Evolutionary conservation across 164 flowering plant genomes (phyloP), one percentile per base, ranked within the genome.

Genomic region (Aristolochia californica): DNA sequence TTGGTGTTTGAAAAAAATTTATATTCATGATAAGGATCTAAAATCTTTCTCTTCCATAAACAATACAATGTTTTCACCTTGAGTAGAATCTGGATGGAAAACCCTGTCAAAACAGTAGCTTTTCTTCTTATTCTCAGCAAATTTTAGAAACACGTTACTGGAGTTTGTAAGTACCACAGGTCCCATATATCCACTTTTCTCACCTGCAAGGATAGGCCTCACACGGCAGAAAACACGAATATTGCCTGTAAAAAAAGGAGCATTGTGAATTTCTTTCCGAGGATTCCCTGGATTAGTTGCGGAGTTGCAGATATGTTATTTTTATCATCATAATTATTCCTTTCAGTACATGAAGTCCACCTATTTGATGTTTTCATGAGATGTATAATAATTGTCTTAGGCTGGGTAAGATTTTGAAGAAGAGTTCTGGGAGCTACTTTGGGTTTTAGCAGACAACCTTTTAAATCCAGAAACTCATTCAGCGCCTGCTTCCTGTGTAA

Each of bases 141-240:
- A 44, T 61, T 72, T 73, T 14, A 82, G 66, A 45, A 69, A 50
- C 55, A 80, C 66, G 21, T 49, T 67, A 56, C 69, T 65, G 22
- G 79, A 73, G 58, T 77, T 79, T 38, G 60, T 27, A 48, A 71
- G 63, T 45, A 70, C 66, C n/a, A 76, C 72, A 30, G 78, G 66
- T 48, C 56, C 59, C 25, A 47, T 38, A 43, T 17, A 13, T 18
- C 71, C 65, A 60, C 61, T 48, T 52, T 48, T 69, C 66, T 77
- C 73, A 49, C 59, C 70, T 30, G 21, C n/a, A 12, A 58, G 57
- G 52, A 61, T 55, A 17, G 86, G 87, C 59, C 83, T 78, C 49
- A 82, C 45, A 15, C 83, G 83, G 47, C 83, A 82, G 57, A 78
- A 80, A 2, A 78, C 87, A 12, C 87, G 82, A 66, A 80, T 80